Base-by-base conservation (phyloP, 140 eudicot genomes). In the Erigeron philadelphicus region DNA sequence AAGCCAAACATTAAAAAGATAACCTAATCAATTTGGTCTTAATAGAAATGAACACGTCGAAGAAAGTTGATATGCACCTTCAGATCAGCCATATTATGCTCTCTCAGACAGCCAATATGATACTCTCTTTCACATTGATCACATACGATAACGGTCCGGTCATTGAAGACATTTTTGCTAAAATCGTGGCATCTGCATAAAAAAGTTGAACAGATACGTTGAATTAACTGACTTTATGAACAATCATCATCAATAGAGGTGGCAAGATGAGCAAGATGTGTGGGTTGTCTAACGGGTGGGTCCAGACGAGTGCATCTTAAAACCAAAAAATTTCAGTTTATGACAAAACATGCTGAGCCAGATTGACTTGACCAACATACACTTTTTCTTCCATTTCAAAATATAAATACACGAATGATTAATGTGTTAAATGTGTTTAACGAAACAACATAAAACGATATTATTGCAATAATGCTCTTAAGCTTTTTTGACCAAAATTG, bases 121-220 rank as follows among this genome's bases (percentile, higher is more conserved):
- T 87, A 89, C 46, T 89, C 99, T 73, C 71, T 94, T 77, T 89
- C 97, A 45, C 99, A 94, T 86, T 89, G 98, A 80, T 93, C 98
- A 68, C 98, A 93, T 38, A 93, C 80, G 17, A 93, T 84, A 83
- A 87, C 96, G 5, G 96, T 93, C 42, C 88, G 88, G 9, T 95
- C 90, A 60, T 90, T 94, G 83, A 93, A 93, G 7, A 86, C 89
- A 47, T 84, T 59, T 78, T 83, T 87, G 80, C 93, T 84, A 53
- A 84, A 92, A 68, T 92, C 96, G 72, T 75, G 87, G 47, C 85
- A 84, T 75, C 98, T 92, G 88, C 73, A 76, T 43, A 35, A 35
- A 54, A 75, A 42, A 75, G 41, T 31, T n/a, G 25, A 43, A 10
- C 44, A 25, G 18, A 59, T 11, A 59, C 7, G 21, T 11, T 11